Conservation (phyloP, 2,329 filamentous ascomycete species). For the Hysterium pulicare region DNA sequence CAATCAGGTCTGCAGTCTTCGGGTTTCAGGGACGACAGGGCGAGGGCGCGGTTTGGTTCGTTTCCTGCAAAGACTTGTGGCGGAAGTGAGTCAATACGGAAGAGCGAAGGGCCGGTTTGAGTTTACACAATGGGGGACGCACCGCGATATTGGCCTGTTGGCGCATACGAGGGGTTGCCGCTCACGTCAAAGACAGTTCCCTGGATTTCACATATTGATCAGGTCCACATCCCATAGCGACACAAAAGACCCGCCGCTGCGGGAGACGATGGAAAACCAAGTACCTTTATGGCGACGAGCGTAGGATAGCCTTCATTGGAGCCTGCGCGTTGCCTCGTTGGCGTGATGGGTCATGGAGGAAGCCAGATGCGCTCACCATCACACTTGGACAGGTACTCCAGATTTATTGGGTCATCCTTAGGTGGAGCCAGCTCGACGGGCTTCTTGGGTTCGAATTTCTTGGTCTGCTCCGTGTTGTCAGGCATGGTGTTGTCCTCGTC, state of each 20-base stretch:
- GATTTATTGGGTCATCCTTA: conserved; percentile 81
- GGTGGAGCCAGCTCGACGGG: conserved; percentile 75
- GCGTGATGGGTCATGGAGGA: neutral
- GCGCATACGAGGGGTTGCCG: conserved; percentile 80
- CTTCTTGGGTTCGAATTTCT: conserved; percentile 73
- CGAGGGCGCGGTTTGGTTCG: conserved; percentile 90
- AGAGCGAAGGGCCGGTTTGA: neutral
- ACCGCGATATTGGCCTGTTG: conserved; percentile 84
- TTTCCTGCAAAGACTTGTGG: conserved; percentile 85
- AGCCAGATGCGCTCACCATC: conserved; percentile 63
- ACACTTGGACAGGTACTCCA: conserved; percentile 74
- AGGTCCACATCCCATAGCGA: conserved; percentile 2
- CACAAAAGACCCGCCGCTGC: no score
- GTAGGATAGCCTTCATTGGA: conserved; percentile 59
- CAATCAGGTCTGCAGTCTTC: conserved; percentile 81
- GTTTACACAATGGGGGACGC: conserved; percentile 29
- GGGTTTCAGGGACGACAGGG: conserved; percentile 76
- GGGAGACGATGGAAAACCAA: neutral
- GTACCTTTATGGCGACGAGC: conserved; percentile 58
- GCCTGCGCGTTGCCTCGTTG: conserved; percentile 45
- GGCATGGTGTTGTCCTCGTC: conserved; percentile 28
- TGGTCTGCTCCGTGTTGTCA: conserved; percentile 31
- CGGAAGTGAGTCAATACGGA: neutral
- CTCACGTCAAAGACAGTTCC: conserved; percentile 93
- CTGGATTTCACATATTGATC: conserved; percentile 43